Percentiles rank a stretch among this genome's conserved stretches.
These are phyloP conservation scores for Nepenthes mirabilis DNA, from an alignment of 148 eudicot genomes.

Conservation along the genomic window DNA sequence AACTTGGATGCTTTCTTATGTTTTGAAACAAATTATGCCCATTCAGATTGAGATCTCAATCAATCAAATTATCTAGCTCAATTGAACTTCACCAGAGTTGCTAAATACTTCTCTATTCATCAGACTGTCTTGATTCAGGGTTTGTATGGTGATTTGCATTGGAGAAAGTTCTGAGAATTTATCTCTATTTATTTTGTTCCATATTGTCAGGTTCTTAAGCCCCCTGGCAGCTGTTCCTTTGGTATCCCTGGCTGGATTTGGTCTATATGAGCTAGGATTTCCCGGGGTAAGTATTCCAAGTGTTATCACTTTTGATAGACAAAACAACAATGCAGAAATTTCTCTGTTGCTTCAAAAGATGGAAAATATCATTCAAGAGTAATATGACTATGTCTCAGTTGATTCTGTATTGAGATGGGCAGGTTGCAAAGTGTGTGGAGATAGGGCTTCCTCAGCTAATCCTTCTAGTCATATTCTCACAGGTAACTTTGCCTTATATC, in stretches of 20 bases:
- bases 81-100: too few relatives aligned
- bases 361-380: not conserved
- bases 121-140: too few relatives aligned
- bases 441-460: slow-evolving; percentile 68
- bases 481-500: slow-evolving; percentile 20
- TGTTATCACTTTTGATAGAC: too few relatives aligned
- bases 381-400: not conserved
- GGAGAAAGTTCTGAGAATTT: not conserved
- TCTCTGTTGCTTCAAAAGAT: not conserved
- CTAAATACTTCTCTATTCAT: too few relatives aligned
- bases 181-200: not conserved
- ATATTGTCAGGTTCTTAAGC: slow-evolving; percentile 50
- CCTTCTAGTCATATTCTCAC: slow-evolving; percentile 58
- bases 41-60: too few relatives aligned
- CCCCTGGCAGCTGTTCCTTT: slow-evolving; percentile 78
- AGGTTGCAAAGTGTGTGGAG: slow-evolving; percentile 75
- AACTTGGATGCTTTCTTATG: too few relatives aligned
- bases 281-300: slow-evolving; percentile 52
- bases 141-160: not conserved
- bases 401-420: slow-evolving; percentile 4
- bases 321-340: not conserved
- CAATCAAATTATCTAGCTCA: too few relatives aligned
- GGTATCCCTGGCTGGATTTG: slow-evolving; percentile 71
- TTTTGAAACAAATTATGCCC: too few relatives aligned
- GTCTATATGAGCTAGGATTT: slow-evolving; percentile 75